Percentiles rank a stretch among this genome's conserved stretches.
phyloP scores from a whole-genome alignment of 2,329 filamentous ascomycete genomes.

The Seiridium unicorne region DNA sequence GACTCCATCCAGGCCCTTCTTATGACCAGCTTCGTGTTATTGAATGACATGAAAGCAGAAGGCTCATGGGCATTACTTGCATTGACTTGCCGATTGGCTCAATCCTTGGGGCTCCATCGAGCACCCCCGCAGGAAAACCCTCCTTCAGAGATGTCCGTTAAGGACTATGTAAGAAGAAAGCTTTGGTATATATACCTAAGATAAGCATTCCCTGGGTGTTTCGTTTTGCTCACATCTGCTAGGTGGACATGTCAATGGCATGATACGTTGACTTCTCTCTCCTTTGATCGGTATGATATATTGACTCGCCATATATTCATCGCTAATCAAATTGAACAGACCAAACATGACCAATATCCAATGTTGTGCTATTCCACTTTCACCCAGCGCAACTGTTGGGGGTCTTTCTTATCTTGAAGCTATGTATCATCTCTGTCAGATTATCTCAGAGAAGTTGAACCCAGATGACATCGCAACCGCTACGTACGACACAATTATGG shows the following conservation, averaged over 20 bases:
- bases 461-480: conserved; percentile 50
- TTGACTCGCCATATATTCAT: not conserved
- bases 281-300: conserved; percentile 56
- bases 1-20: conserved; percentile 65
- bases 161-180: conserved; percentile 53
- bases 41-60: conserved; percentile 70
- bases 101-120: conserved; percentile 61
- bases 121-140: conserved; percentile 39
- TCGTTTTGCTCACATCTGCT: no score
- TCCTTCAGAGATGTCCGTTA: conserved; percentile 43
- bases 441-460: conserved; percentile 57
- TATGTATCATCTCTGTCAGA: conserved; percentile 63
- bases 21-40: conserved; percentile 60
- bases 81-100: conserved; percentile 62
- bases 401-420: conserved; percentile 61
- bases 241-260: conserved; percentile 66
- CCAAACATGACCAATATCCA: conserved; percentile 62
- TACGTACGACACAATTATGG: conserved; percentile 54
- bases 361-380: conserved; percentile 51
- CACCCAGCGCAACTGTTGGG: conserved; percentile 37
- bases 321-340: conserved; percentile 29
- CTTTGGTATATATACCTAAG: conserved; percentile 42
- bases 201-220: no score
- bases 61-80: conserved; percentile 66
- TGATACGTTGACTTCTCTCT: conserved; percentile 63